A percentile compares a stretch with the other conserved stretches of the same genome.
Evolutionary conservation across 2,329 filamentous ascomycete species (phyloP).

Genomic region (Geosmithia morbida): DNA sequence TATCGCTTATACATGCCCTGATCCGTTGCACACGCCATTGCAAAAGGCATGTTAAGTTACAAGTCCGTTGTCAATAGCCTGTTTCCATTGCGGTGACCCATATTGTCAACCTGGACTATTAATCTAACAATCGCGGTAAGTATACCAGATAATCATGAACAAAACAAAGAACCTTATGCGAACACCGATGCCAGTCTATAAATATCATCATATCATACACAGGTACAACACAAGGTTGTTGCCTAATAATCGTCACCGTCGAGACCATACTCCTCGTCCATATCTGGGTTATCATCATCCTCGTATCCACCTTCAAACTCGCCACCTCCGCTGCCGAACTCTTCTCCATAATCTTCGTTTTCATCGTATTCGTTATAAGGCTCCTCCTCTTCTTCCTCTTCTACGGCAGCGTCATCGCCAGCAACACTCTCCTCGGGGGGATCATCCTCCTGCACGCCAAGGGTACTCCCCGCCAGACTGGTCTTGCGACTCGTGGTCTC

Average conservation of each 20-base stretch:
- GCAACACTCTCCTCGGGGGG: constrained; percentile 20
- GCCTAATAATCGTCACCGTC: constrained; percentile 8
- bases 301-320: constrained; percentile 17
- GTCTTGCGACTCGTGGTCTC: constrained; percentile 32
- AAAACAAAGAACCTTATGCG: not conserved
- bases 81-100: too few species aligned
- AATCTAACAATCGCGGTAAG: too few species aligned
- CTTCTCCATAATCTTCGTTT: constrained; percentile 18
- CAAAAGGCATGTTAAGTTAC: too few species aligned
- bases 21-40: too few species aligned
- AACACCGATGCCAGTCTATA: not conserved
- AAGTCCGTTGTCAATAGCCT: too few species aligned
- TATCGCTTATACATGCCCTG: too few species aligned
- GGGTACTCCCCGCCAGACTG: constrained; percentile 19
- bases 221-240: not conserved
- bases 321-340: constrained; percentile 8
- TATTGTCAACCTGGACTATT: too few species aligned
- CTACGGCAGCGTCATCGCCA: constrained; percentile 13
- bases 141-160: not conserved
- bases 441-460: constrained; percentile 11
- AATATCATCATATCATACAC: not conserved
- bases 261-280: constrained; percentile 21
- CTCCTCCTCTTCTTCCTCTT: constrained; percentile 14
- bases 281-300: constrained; percentile 21
- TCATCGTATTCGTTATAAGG: constrained; percentile 20